Evolutionary conservation across 805 yeast genomes (phyloP), one percentile per base, ranked within the genome.

Genomic region (Candida rishiriensis): DNA sequence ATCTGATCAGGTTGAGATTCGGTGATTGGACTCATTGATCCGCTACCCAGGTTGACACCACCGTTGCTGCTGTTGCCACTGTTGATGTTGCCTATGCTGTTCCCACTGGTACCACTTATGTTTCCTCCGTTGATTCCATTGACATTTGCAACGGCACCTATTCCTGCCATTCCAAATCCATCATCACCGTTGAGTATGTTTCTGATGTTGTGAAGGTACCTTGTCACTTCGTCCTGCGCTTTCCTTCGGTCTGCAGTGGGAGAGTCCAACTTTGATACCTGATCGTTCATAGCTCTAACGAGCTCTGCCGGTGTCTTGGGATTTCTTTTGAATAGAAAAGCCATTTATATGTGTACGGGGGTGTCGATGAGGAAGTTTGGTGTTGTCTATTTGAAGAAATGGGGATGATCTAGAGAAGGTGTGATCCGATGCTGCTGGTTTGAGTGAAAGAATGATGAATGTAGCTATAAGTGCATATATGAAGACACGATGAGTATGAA

Each of bases 291-390:
- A 7, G 82, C 79, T 39, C 87, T 75, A 3, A 88, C 84, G 46
- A 89, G 75, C 57, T 91, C 99, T 15, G 78, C 77, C 2, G 97
- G 95, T 1, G 96, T 82, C 63, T 88, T 89, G 10, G 95, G 96
- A 59, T 83, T 87, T 58, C 96, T 76, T 52, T 88, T 86, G 74
- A 93, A 91, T 55, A 93, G 71, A 57, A 91, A 91, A 11, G 97
- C 85, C 97, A 90, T 88, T 15, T 21, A 21, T 21, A 21, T 21
- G 26, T 21, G 7, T 21, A 21, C 26, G 7, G 7, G 26, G 4
- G 26, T 4, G 26, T 5, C 7, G 26, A 21, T 21, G 26, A 21
- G 4, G 4, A 4, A 21, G 7, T 21, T 21, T 21, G 26, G 26
- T 21, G 7, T 4, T 21, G 26, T 21, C 26, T 21, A 21, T 21